These are phyloP conservation scores for Thermomucor indicae-seudaticae DNA, from an alignment of 371 early-diverging fungal genomes.

Conservation along the genomic window DNA sequence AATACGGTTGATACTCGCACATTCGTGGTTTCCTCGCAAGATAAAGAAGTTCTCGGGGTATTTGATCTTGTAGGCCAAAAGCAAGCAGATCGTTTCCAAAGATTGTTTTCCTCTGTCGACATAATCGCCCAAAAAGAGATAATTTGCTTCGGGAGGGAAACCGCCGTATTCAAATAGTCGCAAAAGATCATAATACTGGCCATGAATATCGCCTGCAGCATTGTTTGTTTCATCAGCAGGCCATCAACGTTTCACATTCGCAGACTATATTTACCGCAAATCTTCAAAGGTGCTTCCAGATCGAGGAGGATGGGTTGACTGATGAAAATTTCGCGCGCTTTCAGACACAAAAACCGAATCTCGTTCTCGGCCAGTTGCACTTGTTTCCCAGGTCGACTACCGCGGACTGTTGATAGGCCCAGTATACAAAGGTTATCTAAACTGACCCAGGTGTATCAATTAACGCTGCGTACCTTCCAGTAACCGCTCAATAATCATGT, in stretches of 20 bases:
- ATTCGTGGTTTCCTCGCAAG: conserved; percentile 95
- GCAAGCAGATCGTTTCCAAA: conserved; percentile 68
- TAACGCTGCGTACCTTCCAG: conserved; percentile 26
- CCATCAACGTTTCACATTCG: conserved; percentile 73
- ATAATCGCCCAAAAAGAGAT: conserved; percentile 95
- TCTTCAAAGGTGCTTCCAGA: conserved; percentile 95
- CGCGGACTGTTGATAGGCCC: conserved; percentile 66
- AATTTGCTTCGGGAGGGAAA: conserved; percentile 88
- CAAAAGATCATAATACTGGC: conserved; percentile 93
- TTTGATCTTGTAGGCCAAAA: conserved; percentile 91
- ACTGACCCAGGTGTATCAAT: too few species aligned
- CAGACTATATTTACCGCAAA: conserved; percentile 63
- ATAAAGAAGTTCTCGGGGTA: conserved; percentile 97
- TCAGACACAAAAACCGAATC: conserved; percentile 82
- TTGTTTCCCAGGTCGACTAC: conserved; percentile 88
- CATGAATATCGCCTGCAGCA: conserved; percentile 61
- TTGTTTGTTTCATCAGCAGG: not conserved
- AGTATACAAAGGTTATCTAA: not conserved
- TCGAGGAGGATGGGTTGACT: conserved; percentile 93
- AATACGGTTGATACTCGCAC: conserved; percentile 91
- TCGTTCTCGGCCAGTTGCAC: conserved; percentile 81
- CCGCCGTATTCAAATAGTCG: conserved; percentile 93
- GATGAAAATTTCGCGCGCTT: conserved; percentile 89
- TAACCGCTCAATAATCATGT: conserved; percentile 19
- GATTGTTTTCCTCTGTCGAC: conserved; percentile 95